Conservation (phyloP, 306 rosid genomes). For the Quillaja saponaria region DNA sequence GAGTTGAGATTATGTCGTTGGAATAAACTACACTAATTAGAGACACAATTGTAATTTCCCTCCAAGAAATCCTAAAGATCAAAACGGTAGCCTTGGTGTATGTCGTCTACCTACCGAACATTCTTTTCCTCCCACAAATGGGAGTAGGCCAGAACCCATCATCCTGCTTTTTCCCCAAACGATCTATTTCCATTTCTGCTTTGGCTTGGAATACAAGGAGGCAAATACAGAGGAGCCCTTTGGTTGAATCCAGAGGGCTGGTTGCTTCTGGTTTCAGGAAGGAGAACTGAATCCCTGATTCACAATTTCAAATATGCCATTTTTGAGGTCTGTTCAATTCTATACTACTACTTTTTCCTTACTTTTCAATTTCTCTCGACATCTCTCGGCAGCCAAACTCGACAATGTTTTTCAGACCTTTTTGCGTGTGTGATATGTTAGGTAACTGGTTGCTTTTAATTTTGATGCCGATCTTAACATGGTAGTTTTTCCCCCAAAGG, state of each 20-base stretch:
- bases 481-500: too few relatives aligned
- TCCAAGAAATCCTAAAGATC: background rate
- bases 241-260: conserved; percentile 33
- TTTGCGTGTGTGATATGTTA: background rate
- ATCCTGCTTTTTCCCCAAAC: background rate
- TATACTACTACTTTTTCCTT: background rate
- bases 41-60: too few relatives aligned
- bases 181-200: background rate
- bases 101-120: too few relatives aligned
- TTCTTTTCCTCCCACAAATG: too few relatives aligned
- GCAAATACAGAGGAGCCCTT: conserved; percentile 4
- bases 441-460: background rate
- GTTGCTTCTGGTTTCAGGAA: conserved; percentile 24
- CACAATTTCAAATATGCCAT: conserved; percentile 39
- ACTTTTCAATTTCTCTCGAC: background rate
- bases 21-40: too few relatives aligned
- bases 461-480: conserved; percentile 1
- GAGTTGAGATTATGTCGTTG: too few relatives aligned
- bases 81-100: background rate
- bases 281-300: conserved; percentile 3
- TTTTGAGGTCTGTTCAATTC: conserved; percentile 23
- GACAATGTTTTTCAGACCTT: background rate
- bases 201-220: background rate
- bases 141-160: too few relatives aligned
- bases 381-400: conserved; percentile 2